Percentiles rank a stretch among this genome's conserved stretches.
Evolutionary conservation across 768 basidiomycete species (phyloP).

Genomic region (Postia placenta): DNA sequence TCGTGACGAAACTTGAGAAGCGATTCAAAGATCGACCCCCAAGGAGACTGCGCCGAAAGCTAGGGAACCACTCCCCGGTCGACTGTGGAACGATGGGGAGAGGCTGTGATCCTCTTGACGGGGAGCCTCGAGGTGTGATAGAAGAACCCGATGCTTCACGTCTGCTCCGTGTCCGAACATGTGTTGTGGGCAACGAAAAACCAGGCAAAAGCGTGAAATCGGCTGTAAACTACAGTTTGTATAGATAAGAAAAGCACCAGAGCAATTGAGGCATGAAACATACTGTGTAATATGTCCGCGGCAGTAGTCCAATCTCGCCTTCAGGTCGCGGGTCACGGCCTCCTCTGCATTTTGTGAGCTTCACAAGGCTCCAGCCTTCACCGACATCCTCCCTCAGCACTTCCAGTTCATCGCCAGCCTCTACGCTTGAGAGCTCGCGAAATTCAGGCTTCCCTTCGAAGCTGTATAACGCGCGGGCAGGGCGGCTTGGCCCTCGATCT

Average conservation of each 20-base stretch:
- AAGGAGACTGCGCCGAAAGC: slow-evolving; percentile 64
- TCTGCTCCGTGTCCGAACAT: slow-evolving; percentile 15
- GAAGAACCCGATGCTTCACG: slow-evolving; percentile 38
- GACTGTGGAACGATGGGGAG: slow-evolving; percentile 52
- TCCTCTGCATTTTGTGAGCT: slow-evolving; percentile 20
- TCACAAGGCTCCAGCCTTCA: slow-evolving; percentile 80
- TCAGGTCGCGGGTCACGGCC: slow-evolving; percentile 19
- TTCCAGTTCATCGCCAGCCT: slow-evolving; percentile 65
- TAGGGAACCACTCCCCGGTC: slow-evolving; percentile 76
- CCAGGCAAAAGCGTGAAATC: slow-evolving; percentile 52
- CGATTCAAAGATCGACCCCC: slow-evolving; percentile 76
- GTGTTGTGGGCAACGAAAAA: slow-evolving; percentile 29
- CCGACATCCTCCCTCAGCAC: slow-evolving; percentile 67
- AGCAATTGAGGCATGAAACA: slow-evolving; percentile 16
- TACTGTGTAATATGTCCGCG: slow-evolving; percentile 69
- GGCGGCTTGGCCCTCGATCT: slow-evolving; percentile 26
- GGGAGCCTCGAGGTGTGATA: slow-evolving; percentile 43
- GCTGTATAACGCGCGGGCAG: slow-evolving; percentile 64
- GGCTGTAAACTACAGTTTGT: slow-evolving; percentile 48
- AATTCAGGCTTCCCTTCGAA: slow-evolving; percentile 77
- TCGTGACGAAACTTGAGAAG: slow-evolving; percentile 84
- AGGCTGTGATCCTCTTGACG: slow-evolving; percentile 17
- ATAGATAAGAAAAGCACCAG: not conserved
- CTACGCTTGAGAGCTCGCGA: slow-evolving; percentile 54
- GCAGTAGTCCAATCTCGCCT: slow-evolving; percentile 66